Conservation (phyloP, 1,284 basidiomycete genomes). For the Pseudozyma pruni region DNA sequence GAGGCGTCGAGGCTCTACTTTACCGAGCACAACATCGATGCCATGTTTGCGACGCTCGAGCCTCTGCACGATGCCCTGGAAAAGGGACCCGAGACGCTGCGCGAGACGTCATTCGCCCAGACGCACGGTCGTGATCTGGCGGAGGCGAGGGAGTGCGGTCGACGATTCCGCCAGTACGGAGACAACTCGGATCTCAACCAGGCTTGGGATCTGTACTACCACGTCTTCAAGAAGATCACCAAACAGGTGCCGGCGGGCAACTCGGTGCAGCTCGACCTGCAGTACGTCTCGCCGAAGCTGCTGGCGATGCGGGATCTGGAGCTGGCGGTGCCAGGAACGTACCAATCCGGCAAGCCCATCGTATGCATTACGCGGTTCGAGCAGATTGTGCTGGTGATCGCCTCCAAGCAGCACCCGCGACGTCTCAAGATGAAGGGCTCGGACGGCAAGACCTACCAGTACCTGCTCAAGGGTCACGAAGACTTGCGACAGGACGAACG, state of each 20-base stretch:
- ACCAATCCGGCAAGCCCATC: conserved; percentile 87
- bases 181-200: conserved; percentile 90
- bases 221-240: conserved; percentile 93
- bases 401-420: conserved; percentile 97
- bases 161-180: conserved; percentile 85
- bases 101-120: conserved; percentile 95
- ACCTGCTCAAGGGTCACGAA: conserved; percentile 95
- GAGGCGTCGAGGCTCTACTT: conserved; percentile 97
- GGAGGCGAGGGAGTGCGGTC: conserved; percentile 92
- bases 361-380: conserved; percentile 81
- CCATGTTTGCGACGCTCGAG: conserved; percentile 94
- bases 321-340: conserved; percentile 94
- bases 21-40: conserved; percentile 97
- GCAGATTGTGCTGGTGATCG: conserved; percentile 77
- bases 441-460: conserved; percentile 94
- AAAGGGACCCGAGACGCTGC: conserved; percentile 92
- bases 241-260: conserved; percentile 91
- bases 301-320: conserved; percentile 89
- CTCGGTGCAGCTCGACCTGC: conserved; percentile 82
- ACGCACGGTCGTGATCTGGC: conserved; percentile 92
- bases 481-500: conserved; percentile 98
- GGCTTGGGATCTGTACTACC: conserved; percentile 99
- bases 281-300: conserved; percentile 95
- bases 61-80: conserved; percentile 94
- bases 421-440: conserved; percentile 87